These are phyloP conservation scores for Hygrophorus russula DNA, from an alignment of 768 basidiomycete species.

Conservation along the genomic window DNA sequence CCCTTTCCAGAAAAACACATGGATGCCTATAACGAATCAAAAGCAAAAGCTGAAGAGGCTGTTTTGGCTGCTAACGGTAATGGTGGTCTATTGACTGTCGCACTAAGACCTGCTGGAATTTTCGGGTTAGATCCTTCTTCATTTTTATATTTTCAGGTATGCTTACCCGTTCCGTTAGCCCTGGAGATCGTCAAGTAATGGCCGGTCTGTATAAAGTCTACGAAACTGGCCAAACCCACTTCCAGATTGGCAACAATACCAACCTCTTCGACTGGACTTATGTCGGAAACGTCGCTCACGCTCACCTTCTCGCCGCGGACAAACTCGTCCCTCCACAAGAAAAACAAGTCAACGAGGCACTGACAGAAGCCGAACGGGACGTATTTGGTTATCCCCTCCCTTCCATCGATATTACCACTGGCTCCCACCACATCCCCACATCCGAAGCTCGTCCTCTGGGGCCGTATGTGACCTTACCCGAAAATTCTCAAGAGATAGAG, in stretches of 20 bases:
- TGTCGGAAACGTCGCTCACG: slow-evolving; percentile 89
- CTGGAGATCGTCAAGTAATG: slow-evolving; percentile 85
- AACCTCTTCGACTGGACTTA: slow-evolving; percentile 97
- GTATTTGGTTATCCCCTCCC: slow-evolving; percentile 44
- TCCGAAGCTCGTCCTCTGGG: slow-evolving; percentile 74
- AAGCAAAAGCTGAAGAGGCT: slow-evolving; percentile 76
- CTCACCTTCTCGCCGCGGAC: slow-evolving; percentile 90
- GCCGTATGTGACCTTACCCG: slow-evolving; percentile 56
- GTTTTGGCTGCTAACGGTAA: slow-evolving; percentile 83
- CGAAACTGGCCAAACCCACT: slow-evolving; percentile 72
- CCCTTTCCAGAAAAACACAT: slow-evolving; percentile 61
- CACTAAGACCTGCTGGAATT: slow-evolving; percentile 87
- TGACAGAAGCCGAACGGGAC: slow-evolving; percentile 29
- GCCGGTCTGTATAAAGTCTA: slow-evolving; percentile 71
- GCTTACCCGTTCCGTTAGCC: slow-evolving; percentile 30
- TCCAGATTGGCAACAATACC: slow-evolving; percentile 88
- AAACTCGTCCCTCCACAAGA: slow-evolving; percentile 51
- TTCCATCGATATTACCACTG: slow-evolving; percentile 53
- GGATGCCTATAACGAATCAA: slow-evolving; percentile 92
- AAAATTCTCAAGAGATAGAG: slow-evolving; percentile 45
- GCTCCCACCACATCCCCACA: slow-evolving; percentile 61
- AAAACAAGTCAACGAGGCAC: slow-evolving; percentile 17
- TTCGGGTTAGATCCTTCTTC: slow-evolving; percentile 67
- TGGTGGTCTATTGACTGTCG: slow-evolving; percentile 77
- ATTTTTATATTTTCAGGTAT: not conserved